These are phyloP conservation scores for Pseudogymnoascus sp. DNA, from an alignment of 2,329 filamentous ascomycete genomes.

Conservation along the genomic window DNA sequence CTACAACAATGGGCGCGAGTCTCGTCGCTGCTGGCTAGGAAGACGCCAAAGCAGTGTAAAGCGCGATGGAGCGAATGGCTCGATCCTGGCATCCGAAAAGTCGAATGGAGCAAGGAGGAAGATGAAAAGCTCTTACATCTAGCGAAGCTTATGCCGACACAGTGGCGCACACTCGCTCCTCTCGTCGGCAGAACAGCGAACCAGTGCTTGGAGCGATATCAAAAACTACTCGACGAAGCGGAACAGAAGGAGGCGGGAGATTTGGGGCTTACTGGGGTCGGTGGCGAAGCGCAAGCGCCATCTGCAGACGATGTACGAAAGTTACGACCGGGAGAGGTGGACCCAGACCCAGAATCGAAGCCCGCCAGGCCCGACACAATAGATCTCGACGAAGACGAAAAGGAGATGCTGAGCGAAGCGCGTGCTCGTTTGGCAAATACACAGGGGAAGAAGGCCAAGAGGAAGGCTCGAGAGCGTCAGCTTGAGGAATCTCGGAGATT, in stretches of 20 bases:
- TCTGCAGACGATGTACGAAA: conserved; percentile 87
- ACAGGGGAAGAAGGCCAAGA: conserved; percentile 97
- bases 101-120: conserved; percentile 98
- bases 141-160: conserved; percentile 96
- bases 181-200: conserved; percentile 95
- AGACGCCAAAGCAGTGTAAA: conserved; percentile 98
- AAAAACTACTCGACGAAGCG: conserved; percentile 91
- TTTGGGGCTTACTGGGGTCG: conserved; percentile 75
- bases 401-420: conserved; percentile 98
- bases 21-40: conserved; percentile 90
- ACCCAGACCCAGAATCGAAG: conserved; percentile 95
- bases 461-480: conserved; percentile 91
- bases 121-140: conserved; percentile 95
- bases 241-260: conserved; percentile 79
- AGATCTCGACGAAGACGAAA: conserved; percentile 97
- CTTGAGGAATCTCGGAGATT: conserved; percentile 88
- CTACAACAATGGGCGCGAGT: conserved; percentile 98
- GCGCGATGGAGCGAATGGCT: conserved; percentile 98
- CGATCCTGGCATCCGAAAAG: conserved; percentile 95
- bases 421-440: conserved; percentile 94
- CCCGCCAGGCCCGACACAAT: conserved; percentile 93
- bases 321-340: conserved; percentile 84
- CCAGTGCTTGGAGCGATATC: conserved; percentile 93
- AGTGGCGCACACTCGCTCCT: conserved; percentile 97
- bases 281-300: conserved; percentile 78